Base-by-base conservation (phyloP, 495 filamentous ascomycete genomes). In the Penicillium crystallinum region DNA sequence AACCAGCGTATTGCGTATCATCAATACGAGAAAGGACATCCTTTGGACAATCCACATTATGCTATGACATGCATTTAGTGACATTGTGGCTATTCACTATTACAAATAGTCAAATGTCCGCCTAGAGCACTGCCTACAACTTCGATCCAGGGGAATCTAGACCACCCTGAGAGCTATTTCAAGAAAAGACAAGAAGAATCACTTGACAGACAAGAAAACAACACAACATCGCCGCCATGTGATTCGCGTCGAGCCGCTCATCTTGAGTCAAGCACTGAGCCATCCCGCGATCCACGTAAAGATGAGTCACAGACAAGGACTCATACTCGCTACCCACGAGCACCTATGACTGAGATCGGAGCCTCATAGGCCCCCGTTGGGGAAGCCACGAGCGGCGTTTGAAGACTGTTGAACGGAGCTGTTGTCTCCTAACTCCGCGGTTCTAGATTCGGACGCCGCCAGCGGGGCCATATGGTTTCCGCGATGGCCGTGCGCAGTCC, bases 301-400 rank as follows among this genome's bases (percentile, higher is more conserved):
- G 27, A 52, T 52, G 49, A 52, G 31, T 52, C 49, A 52, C 48
- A 31, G 25, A 21, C 30, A 35, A 35, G 23, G 40, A 52, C 30
- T 44, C 39, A 45, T 21, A 10, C 4, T 18, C 7, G 11, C n/a
- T 18, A 7, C 7, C 19, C 7, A 27, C 11, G 17, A 3, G 29
- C 6, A 15, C 7, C 18, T 12, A 8, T 31, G 11, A 34, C 25
- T 12, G 18, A 22, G 17, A 2, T 10, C 17, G 18, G 25, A 12
- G 38, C 30, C 48, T 27, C 29, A 42, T 50, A 34, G 30, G 27
- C 48, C 27, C 2, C 48, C 19, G 29, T 12, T 6, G 11, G 30
- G 7, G 22, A 46, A n/a, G n/a, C 18, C 38, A 12, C 21, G 21
- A 29, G n/a, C 19, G 44, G 30, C 21, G 22, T 30, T 11, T n/a